Evolutionary conservation across 345 rosid genomes (phyloP).

Genomic region (Arabis alpina): DNA sequence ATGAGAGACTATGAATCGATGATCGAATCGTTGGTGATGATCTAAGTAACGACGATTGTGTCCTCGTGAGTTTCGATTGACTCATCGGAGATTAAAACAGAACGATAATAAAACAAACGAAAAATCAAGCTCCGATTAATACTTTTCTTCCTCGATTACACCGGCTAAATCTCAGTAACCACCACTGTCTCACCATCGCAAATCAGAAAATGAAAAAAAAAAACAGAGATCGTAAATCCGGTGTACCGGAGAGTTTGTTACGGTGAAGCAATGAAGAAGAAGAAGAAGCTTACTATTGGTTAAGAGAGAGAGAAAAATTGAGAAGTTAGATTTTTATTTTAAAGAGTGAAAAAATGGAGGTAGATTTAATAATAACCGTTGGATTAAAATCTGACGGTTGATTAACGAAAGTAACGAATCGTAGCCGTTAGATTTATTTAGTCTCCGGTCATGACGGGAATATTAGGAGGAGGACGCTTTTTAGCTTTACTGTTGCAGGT

Average conservation of each 20-base stretch:
- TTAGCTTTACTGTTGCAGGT: slow-evolving; percentile 52
- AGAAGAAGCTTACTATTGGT: slow-evolving; percentile 19
- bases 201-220: neutral
- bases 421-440: slow-evolving; percentile 54
- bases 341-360: slow-evolving; percentile 37
- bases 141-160: slow-evolving; percentile 31
- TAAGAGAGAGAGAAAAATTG: slow-evolving; percentile 5
- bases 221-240: slow-evolving; percentile 7
- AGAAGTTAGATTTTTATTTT: slow-evolving; percentile 40
- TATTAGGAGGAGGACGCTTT: slow-evolving; percentile 49
- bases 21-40: slow-evolving; percentile 86
- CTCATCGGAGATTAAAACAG: slow-evolving; percentile 39
- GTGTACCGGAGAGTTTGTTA: slow-evolving; percentile 7
- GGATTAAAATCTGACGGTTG: slow-evolving; percentile 51
- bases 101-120: neutral
- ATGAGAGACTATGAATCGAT: slow-evolving; percentile 79
- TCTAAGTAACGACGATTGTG: slow-evolving; percentile 82
- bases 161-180: slow-evolving; percentile 57
- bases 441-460: slow-evolving; percentile 53
- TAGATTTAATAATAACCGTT: slow-evolving; percentile 55
- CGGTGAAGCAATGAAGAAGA: neutral
- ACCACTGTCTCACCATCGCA: slow-evolving; percentile 49
- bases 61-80: slow-evolving; percentile 74
- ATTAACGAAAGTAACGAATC: neutral
- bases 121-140: too few species aligned